Base-by-base conservation (phyloP, 1,284 basidiomycete species). In the Tilletia indica region DNA sequence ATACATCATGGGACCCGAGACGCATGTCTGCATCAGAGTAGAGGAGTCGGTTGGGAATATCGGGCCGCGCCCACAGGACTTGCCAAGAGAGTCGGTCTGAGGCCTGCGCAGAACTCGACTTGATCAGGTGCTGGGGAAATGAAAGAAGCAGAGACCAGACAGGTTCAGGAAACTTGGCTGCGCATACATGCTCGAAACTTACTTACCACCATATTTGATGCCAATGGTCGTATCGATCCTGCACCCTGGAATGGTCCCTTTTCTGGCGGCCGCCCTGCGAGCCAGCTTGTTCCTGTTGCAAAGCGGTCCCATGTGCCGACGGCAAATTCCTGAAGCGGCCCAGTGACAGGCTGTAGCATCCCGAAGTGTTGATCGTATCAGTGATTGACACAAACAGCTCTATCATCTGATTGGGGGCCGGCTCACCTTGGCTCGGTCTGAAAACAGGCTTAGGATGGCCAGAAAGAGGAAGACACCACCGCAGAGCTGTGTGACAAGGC, bases 241-340 rank as follows among this genome's bases (percentile, higher is more conserved):
- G 51, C 51, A 31, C 51, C 51, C n/a, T n/a, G 51, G 51, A 54
- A 54, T n/a, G 51, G 51, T 19, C 51, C 51, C 16, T 31, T 54
- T 19, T 19, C 6, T 6, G 51, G 51, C 51, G 51, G 51, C 16
- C 25, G 51, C 6, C 51, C 51, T 54, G 51, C 51, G 5, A 54
- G 51, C 51, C 51, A 54, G 51, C 51, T 54, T 5, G 51, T 54
- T 19, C 51, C 51, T 19, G 25, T 31, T 19, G 51, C 16, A 19
- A 54, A 19, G 6, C 51, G 51, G 51, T 54, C 51, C 51, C 51
- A 54, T 54, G 51, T 54, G 51, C 25, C 19, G 51, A 54, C 16
- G 16, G 51, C 51, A 54, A n/a, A 54, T 4, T 54, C 51, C 4
- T 31, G 16, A 6, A 54, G 4, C 16, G 51, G 16, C 6, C 25